Percentiles rank a stretch among this genome's conserved stretches.
Evolutionary conservation across 2,329 filamentous ascomycete species (phyloP).

Genomic region (Colletotrichum liaoningense): DNA sequence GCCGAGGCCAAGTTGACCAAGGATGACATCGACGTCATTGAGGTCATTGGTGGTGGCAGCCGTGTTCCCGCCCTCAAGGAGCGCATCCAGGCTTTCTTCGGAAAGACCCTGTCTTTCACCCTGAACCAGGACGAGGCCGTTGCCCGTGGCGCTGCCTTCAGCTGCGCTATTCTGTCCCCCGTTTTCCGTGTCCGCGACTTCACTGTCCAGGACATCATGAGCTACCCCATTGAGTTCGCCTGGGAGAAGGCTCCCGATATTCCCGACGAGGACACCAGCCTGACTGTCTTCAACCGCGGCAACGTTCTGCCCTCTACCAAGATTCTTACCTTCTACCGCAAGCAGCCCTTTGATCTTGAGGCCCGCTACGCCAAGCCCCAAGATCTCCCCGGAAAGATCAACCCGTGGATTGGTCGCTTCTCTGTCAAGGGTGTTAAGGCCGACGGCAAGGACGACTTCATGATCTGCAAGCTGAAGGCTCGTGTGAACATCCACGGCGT

Average conservation of each 20-base stretch:
- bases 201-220: slow-evolving; percentile 95
- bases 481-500: slow-evolving; percentile 96
- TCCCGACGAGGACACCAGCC: slow-evolving; percentile 95
- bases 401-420: slow-evolving; percentile 97
- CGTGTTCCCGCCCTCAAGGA: slow-evolving; percentile 95
- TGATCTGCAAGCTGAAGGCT: slow-evolving; percentile 99
- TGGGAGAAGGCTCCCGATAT: slow-evolving; percentile 99
- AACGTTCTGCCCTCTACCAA: slow-evolving; percentile 98
- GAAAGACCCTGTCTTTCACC: slow-evolving; percentile 93
- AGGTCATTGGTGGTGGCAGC: slow-evolving; percentile 94
- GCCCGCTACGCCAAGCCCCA: slow-evolving; percentile 92
- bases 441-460: slow-evolving; percentile 94
- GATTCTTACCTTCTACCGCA: slow-evolving; percentile 99
- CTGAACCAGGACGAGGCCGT: slow-evolving; percentile 98
- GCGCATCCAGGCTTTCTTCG: slow-evolving; percentile 89
- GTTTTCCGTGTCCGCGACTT: slow-evolving; percentile 99
- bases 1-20: slow-evolving; percentile 91
- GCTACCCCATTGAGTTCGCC: slow-evolving; percentile 97
- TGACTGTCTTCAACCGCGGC: slow-evolving; percentile 97
- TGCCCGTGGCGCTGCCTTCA: slow-evolving; percentile 95
- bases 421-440: slow-evolving; percentile 98
- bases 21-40: slow-evolving; percentile 93
- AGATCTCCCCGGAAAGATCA: slow-evolving; percentile 85
- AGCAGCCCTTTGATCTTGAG: slow-evolving; percentile 96
- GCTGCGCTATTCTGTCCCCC: slow-evolving; percentile 95